Evolutionary conservation across 805 yeast species (phyloP), one percentile per base, ranked within the genome.

Genomic region (Candida palmyrensis): DNA sequence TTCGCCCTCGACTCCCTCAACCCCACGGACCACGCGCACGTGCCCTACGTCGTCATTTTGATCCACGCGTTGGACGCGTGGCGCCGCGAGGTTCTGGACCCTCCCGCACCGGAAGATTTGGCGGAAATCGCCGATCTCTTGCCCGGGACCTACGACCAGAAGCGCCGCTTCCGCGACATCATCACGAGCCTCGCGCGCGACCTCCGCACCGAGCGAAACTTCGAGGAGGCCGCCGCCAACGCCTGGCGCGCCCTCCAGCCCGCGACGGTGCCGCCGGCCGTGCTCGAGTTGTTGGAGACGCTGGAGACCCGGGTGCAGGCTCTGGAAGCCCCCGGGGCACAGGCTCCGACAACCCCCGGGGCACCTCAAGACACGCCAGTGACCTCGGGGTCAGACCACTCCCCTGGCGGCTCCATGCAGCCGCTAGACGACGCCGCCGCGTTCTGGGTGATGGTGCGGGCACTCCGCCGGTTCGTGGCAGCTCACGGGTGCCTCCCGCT

Each of bases 41-140:
- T 85, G 7, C 96, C 97, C 1, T 86, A 71, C 45, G 62, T 79
- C 12, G 66, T 82, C 1, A 57, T 87, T 2, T 63, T 82, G 25
- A 60, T 78, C 21, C 77, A 79, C 45, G 76, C 77, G 7, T 48
- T 73, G 28, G 62, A 66, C 18, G 33, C 43, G 6, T 76, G 79
- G 73, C 49, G 49, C 12, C 38, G 40, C 29, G 39, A 44, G 28
- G n/a, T n/a, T n/a, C n/a, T n/a, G n/a, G n/a, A n/a, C n/a, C n/a
- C n/a, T n/a, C n/a, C n/a, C n/a, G n/a, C n/a, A n/a, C n/a, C n/a
- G n/a, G 27, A 35, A 11, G 43, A 46, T 11, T 59, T 61, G 33
- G 35, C 7, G 13, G 30, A 18, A 6, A 4, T 6, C 9, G 6
- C 46, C 26, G 47, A 46, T 3, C 27, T 46, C 21, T 51, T 64